Percentiles rank a stretch among this genome's conserved stretches.
Evolutionary conservation across 371 early-diverging fungal genomes (phyloP).

Genomic region (Lichtheimia corymbifera): DNA sequence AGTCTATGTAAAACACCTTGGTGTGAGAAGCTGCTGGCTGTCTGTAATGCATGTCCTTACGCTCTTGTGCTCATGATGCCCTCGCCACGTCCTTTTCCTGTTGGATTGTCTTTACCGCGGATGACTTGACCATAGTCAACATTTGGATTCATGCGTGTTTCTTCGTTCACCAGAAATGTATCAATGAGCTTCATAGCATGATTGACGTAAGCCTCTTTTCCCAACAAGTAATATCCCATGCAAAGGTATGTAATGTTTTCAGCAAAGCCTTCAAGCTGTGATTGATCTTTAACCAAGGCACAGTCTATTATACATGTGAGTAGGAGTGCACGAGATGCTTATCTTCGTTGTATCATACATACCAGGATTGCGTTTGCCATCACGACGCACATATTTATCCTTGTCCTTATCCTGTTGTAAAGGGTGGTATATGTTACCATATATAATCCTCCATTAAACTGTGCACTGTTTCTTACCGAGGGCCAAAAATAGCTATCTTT

Average conservation of each 20-base stretch:
- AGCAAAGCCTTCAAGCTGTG: conserved; percentile 36
- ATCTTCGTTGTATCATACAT: conserved; percentile 15
- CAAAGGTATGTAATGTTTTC: conserved; percentile 33
- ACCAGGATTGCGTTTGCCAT: conserved; percentile 49
- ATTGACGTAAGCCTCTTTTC: conserved; percentile 27
- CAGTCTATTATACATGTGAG: conserved; percentile 19
- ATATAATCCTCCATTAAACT: conserved; percentile 9
- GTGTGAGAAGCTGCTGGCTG: neutral
- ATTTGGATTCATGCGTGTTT: conserved; percentile 44
- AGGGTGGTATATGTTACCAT: neutral
- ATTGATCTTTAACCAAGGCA: conserved; percentile 30
- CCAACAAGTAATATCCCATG: conserved; percentile 33
- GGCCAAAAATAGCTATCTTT: conserved; percentile 45
- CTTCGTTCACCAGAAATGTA: conserved; percentile 33
- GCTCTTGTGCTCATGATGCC: conserved; percentile 39
- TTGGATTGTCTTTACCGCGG: conserved; percentile 32
- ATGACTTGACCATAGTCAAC: conserved; percentile 42
- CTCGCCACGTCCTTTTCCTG: conserved; percentile 33
- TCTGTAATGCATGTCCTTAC: conserved; percentile 17
- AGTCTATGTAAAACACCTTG: conserved; percentile 17
- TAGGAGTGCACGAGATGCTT: neutral
- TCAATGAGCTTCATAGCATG: conserved; percentile 32
- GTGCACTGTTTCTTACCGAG: conserved; percentile 17
- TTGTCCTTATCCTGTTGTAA: conserved; percentile 6
- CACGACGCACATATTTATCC: conserved; percentile 31